Evolutionary conservation across 1,284 basidiomycete species (phyloP), one percentile per base, ranked within the genome.

Genomic region (Megacollybia platyphylla): DNA sequence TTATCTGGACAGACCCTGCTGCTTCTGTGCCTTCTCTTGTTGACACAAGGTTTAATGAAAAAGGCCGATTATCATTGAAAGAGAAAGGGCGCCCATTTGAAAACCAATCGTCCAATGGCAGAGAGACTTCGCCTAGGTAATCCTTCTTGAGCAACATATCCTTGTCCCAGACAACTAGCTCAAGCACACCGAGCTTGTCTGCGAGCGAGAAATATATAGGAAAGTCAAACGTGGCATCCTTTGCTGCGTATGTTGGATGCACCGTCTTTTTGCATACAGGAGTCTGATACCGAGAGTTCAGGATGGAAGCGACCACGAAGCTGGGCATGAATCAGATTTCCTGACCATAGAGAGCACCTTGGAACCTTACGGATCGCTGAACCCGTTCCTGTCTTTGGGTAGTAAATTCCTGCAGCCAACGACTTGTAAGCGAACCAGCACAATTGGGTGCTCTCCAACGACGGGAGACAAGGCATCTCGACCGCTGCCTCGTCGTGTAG

Each of bases 131-230:
- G 26, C 94, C 94, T 39, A 97, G 74, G 61, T 97, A 97, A 46
- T 96, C 92, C 65, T 94, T 92, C 56, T 72, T 76, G 50, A 90
- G 60, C 50, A 82, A 64, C 51, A 82, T 64, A 55, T 94, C 93
- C 65, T 87, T 91, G 62, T 94, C 91, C 93, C 93, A 97, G 0
- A 91, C 70, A 27, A 97, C 82, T 38, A 91, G 69, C 57, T 97
- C 91, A 40, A 97, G 54, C 5, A 76, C 79, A 35, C 84, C 82
- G 8, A 90, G 71, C 35, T 72, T 70, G 31, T 82, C 85, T 0
- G 79, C 80, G 27, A 83, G 68, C 6, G 79, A 82, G 20, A 83
- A 68, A 52, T 82, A 87, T 18, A 96, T 68, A 0, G 87, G 85
- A 52, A 90, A 86, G 46, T 92, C 85, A 55, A 92, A 93, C 0